phyloP scores from a whole-genome alignment of 1,284 basidiomycete genomes.

The Microbotryomycetes sp. region DNA sequence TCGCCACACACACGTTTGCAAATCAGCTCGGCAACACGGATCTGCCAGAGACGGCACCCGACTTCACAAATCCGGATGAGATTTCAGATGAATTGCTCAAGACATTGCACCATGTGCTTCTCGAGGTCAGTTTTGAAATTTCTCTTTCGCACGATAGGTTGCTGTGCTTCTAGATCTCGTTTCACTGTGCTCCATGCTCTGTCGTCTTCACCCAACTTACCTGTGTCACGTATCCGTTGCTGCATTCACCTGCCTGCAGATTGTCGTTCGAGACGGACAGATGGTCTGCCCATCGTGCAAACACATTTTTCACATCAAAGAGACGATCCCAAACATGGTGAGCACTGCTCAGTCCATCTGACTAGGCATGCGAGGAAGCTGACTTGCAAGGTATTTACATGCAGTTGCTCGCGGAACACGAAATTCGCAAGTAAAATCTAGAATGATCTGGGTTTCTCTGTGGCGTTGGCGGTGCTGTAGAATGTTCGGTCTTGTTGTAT shows the following conservation, averaged over 20 bases:
- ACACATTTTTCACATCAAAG: slow-evolving; percentile 83
- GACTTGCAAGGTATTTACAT: neutral
- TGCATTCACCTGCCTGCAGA: slow-evolving; percentile 46
- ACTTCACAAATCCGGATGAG: slow-evolving; percentile 18
- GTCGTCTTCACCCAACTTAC: neutral
- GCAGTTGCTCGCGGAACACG: slow-evolving; percentile 83
- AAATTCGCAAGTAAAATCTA: slow-evolving; percentile 48
- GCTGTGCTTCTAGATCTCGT: neutral
- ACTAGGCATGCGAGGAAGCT: neutral
- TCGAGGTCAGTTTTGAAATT: slow-evolving; percentile 60
- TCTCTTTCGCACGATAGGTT: neutral
- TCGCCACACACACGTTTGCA: neutral
- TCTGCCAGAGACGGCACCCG: slow-evolving; percentile 66
- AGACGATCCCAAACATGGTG: slow-evolving; percentile 98
- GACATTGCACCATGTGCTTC: slow-evolving; percentile 79
- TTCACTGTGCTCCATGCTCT: neutral
- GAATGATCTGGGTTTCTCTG: neutral
- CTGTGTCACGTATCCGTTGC: neutral
- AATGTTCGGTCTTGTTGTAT: neutral
- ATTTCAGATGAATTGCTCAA: slow-evolving; percentile 64
- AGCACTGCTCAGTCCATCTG: slow-evolving; percentile 32
- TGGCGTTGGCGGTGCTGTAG: neutral
- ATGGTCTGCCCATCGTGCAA: slow-evolving; percentile 93
- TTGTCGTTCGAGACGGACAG: slow-evolving; percentile 82
- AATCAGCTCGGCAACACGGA: slow-evolving; percentile 75